Conservation (phyloP, 2,329 filamentous ascomycete genomes). For the Colletotrichum sp. region DNA sequence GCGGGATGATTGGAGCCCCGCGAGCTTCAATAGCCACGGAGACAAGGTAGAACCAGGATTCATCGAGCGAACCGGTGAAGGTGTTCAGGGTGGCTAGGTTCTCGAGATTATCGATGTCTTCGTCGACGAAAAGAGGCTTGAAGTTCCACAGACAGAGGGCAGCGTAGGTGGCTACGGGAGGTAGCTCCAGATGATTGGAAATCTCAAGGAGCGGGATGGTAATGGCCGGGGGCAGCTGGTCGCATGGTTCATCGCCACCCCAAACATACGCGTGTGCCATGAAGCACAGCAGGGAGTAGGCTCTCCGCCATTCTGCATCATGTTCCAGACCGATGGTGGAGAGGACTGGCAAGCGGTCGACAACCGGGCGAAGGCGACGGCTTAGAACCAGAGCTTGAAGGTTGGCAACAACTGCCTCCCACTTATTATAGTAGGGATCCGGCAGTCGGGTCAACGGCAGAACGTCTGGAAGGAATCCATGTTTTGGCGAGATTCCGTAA, state of each 20-base stretch:
- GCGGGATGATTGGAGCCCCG: slow-evolving; percentile 82
- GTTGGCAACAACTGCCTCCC: slow-evolving; percentile 87
- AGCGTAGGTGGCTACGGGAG: slow-evolving; percentile 92
- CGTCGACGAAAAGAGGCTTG: slow-evolving; percentile 85
- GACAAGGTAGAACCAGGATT: slow-evolving; percentile 98
- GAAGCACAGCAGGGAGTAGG: slow-evolving; percentile 89
- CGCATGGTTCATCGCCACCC: slow-evolving; percentile 84
- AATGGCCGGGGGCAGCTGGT: slow-evolving; percentile 79
- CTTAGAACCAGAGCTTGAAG: slow-evolving; percentile 87
- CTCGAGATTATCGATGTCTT: slow-evolving; percentile 81
- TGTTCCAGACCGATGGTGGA: slow-evolving; percentile 82
- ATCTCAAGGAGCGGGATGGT: slow-evolving; percentile 82
- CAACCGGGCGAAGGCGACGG: slow-evolving; percentile 78
- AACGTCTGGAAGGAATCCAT: slow-evolving; percentile 88
- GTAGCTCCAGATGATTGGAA: slow-evolving; percentile 80
- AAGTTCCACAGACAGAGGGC: slow-evolving; percentile 96
- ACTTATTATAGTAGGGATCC: slow-evolving; percentile 91
- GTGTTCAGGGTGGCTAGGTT: slow-evolving; percentile 89
- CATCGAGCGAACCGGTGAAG: slow-evolving; percentile 92
- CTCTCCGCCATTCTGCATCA: slow-evolving; percentile 90
- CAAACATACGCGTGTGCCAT: slow-evolving; percentile 96
- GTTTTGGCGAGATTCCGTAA: slow-evolving; percentile 78
- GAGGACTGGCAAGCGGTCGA: slow-evolving; percentile 83
- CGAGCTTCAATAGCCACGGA: slow-evolving; percentile 95
- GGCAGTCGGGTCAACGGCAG: slow-evolving; percentile 81